Percentiles rank a stretch among this genome's conserved stretches.
phyloP scores from a whole-genome alignment of 192 early-diverging fungal species.

The Mortierella alpina region DNA sequence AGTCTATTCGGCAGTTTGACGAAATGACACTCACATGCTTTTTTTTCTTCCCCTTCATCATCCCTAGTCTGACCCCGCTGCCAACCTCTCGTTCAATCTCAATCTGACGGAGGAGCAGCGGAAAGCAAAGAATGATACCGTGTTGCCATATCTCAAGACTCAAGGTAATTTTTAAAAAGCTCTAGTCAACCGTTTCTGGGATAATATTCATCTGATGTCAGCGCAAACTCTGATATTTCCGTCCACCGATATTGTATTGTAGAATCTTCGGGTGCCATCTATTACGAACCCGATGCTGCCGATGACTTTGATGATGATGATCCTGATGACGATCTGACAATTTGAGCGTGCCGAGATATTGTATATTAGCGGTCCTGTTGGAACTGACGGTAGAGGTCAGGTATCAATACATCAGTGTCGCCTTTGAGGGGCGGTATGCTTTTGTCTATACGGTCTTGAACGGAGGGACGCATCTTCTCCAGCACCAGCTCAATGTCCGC shows the following conservation, averaged over 20 bases:
- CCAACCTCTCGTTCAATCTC: slow-evolving; percentile 88
- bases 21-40: not conserved
- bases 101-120: slow-evolving; percentile 86
- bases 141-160: slow-evolving; percentile 83
- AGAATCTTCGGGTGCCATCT: slow-evolving; percentile 66
- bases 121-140: slow-evolving; percentile 75
- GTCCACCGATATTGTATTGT: not conserved
- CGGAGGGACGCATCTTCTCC: slow-evolving; percentile 20
- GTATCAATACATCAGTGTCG: slow-evolving; percentile 10
- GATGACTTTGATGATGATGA: slow-evolving; percentile 95
- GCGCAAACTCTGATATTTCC: too few relatives aligned
- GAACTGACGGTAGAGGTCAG: slow-evolving; percentile 26
- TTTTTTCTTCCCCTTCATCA: not conserved
- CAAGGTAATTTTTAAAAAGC: slow-evolving; percentile 55
- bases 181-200: not conserved
- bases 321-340: slow-evolving; percentile 91
- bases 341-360: slow-evolving; percentile 57
- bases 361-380: slow-evolving; percentile 23
- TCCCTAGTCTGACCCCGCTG: slow-evolving; percentile 71
- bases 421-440: not conserved
- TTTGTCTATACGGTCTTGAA: slow-evolving; percentile 18
- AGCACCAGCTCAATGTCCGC: slow-evolving; percentile 26
- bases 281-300: slow-evolving; percentile 85
- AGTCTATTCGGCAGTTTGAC: not conserved
- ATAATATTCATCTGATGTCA: too few relatives aligned